A percentile compares a stretch with the other conserved stretches of the same genome.
Evolutionary conservation across 805 yeast species (phyloP).

Genomic region (Starmera amethionina): DNA sequence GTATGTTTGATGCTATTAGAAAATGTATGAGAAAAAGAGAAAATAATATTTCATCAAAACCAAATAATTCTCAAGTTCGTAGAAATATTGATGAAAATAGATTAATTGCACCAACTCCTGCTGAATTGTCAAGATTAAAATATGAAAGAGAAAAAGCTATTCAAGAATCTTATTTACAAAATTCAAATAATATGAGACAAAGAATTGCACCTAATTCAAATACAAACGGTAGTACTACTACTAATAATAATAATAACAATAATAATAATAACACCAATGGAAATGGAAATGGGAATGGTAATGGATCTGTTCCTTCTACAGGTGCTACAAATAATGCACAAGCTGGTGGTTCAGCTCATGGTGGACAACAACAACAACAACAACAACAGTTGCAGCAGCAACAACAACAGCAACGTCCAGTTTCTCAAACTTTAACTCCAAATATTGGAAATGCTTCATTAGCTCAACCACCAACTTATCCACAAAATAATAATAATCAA

Average conservation of each 20-base stretch:
- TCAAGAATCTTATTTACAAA: conserved; percentile 59
- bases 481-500: conserved; percentile 11
- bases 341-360: conserved; percentile 23
- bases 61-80: conserved; percentile 36
- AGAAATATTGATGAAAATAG: conserved; percentile 30
- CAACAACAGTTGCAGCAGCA: conserved; percentile 2
- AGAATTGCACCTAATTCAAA: conserved; percentile 2
- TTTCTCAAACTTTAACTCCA: neutral
- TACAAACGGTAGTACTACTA: neutral
- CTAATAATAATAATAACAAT: neutral
- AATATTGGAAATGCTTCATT: conserved; percentile 8
- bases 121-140: conserved; percentile 75
- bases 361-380: conserved; percentile 18
- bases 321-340: conserved; percentile 8
- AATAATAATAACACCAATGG: neutral
- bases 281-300: neutral
- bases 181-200: conserved; percentile 14
- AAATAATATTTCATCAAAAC: conserved; percentile 43
- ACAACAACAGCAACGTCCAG: neutral
- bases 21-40: conserved; percentile 87
- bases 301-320: neutral
- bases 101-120: conserved; percentile 64
- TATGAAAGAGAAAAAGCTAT: conserved; percentile 78
- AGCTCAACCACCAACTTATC: conserved; percentile 17
- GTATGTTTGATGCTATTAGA: conserved; percentile 92